These are phyloP conservation scores for Ambrosia hybrid DNA, from an alignment of 140 eudicot genomes.

Conservation along the genomic window DNA sequence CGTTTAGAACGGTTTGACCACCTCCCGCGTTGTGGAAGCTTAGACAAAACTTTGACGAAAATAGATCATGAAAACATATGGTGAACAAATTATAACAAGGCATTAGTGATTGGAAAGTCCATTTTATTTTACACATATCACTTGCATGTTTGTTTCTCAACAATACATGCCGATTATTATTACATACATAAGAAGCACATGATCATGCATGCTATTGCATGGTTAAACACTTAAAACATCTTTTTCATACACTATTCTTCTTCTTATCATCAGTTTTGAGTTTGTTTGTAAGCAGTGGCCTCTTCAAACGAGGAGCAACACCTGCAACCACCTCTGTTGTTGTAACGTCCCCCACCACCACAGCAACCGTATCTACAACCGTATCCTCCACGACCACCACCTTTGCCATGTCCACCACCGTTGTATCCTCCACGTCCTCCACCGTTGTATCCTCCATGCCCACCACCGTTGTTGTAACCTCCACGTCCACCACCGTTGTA, in stretches of 20 bases:
- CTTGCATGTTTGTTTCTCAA: conserved; percentile 27
- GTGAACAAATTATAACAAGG: too few species aligned
- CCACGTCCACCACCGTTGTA: conserved; percentile 1
- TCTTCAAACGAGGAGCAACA: conserved; percentile 33
- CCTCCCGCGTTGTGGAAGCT: too few species aligned
- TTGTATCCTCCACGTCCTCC: conserved; percentile 7
- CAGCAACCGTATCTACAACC: conserved; percentile 33
- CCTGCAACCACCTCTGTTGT: conserved; percentile 28
- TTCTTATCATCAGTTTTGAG: conserved; percentile 20
- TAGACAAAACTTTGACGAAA: too few species aligned
- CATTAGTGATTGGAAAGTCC: background rate
- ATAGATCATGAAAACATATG: too few species aligned
- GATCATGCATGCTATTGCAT: conserved; percentile 3
- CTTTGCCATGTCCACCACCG: conserved; percentile 22
- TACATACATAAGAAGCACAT: conserved; percentile 8
- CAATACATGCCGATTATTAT: conserved; percentile 34
- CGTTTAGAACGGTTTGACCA: too few species aligned
- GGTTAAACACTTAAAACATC: background rate
- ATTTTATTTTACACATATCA: conserved; percentile 24
- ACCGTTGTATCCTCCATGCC: conserved; percentile 2
- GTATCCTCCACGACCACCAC: conserved; percentile 19
- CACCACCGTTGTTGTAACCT: background rate
- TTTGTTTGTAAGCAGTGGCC: conserved; percentile 39
- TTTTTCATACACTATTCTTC: background rate
- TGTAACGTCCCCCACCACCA: conserved; percentile 29